Conservation (phyloP, 2,329 filamentous ascomycete genomes). For the Sarocladium kiliense region DNA sequence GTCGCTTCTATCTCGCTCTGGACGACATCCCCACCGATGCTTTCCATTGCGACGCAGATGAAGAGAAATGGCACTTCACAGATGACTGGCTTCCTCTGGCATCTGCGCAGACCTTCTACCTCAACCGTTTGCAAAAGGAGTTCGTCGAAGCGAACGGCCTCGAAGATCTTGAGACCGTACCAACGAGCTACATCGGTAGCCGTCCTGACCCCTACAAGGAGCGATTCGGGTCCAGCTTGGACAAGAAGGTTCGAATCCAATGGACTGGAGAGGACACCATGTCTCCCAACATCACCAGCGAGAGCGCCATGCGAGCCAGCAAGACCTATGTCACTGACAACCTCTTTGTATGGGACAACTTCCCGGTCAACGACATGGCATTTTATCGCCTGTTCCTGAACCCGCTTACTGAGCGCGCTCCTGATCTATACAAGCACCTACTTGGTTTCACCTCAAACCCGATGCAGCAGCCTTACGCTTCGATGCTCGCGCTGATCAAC, state of each 20-base stretch:
- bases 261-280: conserved; percentile 15
- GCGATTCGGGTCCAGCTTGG: conserved; percentile 11
- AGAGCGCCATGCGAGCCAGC: conserved; percentile 11
- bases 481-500: conserved; percentile 13
- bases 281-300: conserved; percentile 12
- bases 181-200: conserved; percentile 14
- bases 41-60: conserved; percentile 13
- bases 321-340: conserved; percentile 13
- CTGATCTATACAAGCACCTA: conserved; percentile 12
- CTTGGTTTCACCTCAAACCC: conserved; percentile 15
- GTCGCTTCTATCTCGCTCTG: conserved; percentile 14
- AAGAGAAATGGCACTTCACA: conserved; percentile 5
- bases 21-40: conserved; percentile 12
- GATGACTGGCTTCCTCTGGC: conserved; percentile 11
- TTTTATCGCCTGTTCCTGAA: conserved; percentile 13
- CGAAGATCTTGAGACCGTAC: conserved; percentile 12
- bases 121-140: conserved; percentile 14
- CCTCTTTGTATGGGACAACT: conserved; percentile 15
- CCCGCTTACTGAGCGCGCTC: conserved; percentile 11
- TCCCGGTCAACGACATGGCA: conserved; percentile 14
- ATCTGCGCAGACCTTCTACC: conserved; percentile 12
- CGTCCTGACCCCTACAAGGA: conserved; percentile 11
- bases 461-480: conserved; percentile 15
- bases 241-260: conserved; percentile 12
- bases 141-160: conserved; percentile 12